A percentile compares a stretch with the other conserved stretches of the same genome.
phyloP scores from a whole-genome alignment of 306 rosid species.

The Potentilla sterilis region DNA sequence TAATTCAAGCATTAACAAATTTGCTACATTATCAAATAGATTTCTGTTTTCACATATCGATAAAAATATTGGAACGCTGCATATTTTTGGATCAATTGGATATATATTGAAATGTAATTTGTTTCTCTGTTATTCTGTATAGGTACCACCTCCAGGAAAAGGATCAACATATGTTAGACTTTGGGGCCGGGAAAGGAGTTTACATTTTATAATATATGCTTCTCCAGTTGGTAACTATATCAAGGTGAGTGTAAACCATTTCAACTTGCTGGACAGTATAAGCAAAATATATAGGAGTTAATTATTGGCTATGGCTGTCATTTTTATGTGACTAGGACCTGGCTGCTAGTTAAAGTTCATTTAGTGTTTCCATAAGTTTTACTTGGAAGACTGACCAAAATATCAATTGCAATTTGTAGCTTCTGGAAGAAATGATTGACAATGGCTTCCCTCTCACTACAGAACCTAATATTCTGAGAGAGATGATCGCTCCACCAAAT shows the following conservation, averaged over 20 bases:
- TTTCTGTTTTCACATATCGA: not conserved
- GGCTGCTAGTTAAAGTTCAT: too few relatives aligned
- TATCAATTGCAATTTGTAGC: too few relatives aligned
- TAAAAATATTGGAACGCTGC: not conserved
- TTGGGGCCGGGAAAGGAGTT: slow-evolving; percentile 48
- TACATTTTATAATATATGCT: slow-evolving; percentile 44
- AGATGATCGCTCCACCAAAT: too few relatives aligned
- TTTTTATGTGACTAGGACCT: too few relatives aligned
- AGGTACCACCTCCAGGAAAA: slow-evolving; percentile 69
- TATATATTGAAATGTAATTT: not conserved
- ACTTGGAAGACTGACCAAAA: too few relatives aligned
- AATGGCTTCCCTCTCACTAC: too few relatives aligned
- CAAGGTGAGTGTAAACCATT: slow-evolving; percentile 32
- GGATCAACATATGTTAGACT: slow-evolving; percentile 58
- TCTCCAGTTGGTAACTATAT: slow-evolving; percentile 50
- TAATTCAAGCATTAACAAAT: not conserved
- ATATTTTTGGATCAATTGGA: not conserved
- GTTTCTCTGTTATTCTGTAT: not conserved
- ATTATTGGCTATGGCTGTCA: not conserved
- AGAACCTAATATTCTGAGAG: too few relatives aligned
- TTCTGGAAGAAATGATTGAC: too few relatives aligned
- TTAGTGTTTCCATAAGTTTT: too few relatives aligned
- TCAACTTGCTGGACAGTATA: not conserved
- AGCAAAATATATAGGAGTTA: not conserved
- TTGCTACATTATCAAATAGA: not conserved